phyloP scores from a whole-genome alignment of 306 rosid species.

The Dicorynia guianensis region DNA sequence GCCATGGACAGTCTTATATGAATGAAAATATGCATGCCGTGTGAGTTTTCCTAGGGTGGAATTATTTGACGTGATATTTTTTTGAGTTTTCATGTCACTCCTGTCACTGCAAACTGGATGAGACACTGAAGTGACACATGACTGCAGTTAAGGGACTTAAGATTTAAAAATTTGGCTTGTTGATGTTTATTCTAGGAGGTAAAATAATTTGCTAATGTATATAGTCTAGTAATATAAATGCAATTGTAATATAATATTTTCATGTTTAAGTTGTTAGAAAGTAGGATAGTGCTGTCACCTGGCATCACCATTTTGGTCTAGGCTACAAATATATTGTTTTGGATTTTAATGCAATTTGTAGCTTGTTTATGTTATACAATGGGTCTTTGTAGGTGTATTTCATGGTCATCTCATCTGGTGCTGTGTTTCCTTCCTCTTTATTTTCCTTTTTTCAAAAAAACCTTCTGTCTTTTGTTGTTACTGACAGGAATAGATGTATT shows the following conservation, averaged over 20 bases:
- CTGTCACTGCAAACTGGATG: slow-evolving; percentile 24
- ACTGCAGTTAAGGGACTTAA: not conserved
- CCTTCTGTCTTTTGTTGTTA: not conserved
- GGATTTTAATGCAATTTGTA: not conserved
- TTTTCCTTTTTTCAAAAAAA: not conserved
- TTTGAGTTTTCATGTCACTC: slow-evolving; percentile 6
- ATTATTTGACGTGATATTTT: slow-evolving; percentile 5
- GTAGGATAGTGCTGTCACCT: not conserved
- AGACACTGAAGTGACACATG: not conserved
- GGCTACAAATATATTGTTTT: not conserved
- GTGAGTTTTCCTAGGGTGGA: not conserved
- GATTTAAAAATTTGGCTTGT: not conserved
- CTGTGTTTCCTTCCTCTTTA: not conserved
- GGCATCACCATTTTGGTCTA: not conserved
- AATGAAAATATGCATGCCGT: slow-evolving; percentile 17
- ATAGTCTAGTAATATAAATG: not conserved
- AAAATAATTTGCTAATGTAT: not conserved
- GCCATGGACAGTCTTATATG: slow-evolving; percentile 7
- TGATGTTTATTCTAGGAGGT: not conserved
- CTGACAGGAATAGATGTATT: not conserved
- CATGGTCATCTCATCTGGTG: not conserved
- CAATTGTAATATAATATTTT: not conserved
- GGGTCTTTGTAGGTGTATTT: not conserved
- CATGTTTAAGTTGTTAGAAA: not conserved
- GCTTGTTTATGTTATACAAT: not conserved